Evolutionary conservation across 2,329 filamentous ascomycete genomes (phyloP).

Genomic region (Sporothrix inflata): DNA sequence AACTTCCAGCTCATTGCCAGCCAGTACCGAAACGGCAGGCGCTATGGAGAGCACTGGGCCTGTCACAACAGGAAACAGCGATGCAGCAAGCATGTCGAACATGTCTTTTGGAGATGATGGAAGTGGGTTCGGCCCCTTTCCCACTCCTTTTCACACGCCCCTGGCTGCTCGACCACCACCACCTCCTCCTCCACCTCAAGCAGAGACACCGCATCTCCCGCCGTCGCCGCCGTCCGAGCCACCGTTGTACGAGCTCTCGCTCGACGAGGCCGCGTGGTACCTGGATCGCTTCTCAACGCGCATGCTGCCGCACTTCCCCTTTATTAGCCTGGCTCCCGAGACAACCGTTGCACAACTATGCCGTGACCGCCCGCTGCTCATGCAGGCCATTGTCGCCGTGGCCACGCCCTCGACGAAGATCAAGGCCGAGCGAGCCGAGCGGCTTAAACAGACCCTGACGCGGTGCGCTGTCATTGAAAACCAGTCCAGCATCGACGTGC

Average conservation of each 20-base stretch:
- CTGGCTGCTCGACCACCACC: neutral
- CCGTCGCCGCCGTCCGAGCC: conserved; percentile 15
- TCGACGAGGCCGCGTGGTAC: conserved; percentile 33
- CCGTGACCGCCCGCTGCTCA: conserved; percentile 41
- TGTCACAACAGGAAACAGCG: neutral
- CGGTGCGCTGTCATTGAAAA: conserved; percentile 39
- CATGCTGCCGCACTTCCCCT: conserved; percentile 45
- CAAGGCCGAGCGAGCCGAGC: conserved; percentile 37
- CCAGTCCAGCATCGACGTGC: conserved; percentile 41
- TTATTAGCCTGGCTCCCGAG: conserved; percentile 39
- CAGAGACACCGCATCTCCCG: neutral
- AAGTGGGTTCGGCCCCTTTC: neutral
- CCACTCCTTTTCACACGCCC: conserved; percentile 8
- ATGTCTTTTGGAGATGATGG: neutral
- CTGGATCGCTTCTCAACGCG: conserved; percentile 40
- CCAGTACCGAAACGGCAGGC: neutral
- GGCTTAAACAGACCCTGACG: conserved; percentile 41
- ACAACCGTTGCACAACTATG: conserved; percentile 41
- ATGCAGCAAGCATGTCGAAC: conserved; percentile 2
- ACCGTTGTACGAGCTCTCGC: conserved; percentile 12
- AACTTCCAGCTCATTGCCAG: neutral
- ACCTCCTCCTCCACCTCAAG: neutral
- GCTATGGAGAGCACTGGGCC: neutral
- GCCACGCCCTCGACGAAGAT: conserved; percentile 40
- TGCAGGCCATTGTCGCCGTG: conserved; percentile 44